phyloP scores from a whole-genome alignment of 768 basidiomycete genomes.

The Tulasnella sp. region DNA sequence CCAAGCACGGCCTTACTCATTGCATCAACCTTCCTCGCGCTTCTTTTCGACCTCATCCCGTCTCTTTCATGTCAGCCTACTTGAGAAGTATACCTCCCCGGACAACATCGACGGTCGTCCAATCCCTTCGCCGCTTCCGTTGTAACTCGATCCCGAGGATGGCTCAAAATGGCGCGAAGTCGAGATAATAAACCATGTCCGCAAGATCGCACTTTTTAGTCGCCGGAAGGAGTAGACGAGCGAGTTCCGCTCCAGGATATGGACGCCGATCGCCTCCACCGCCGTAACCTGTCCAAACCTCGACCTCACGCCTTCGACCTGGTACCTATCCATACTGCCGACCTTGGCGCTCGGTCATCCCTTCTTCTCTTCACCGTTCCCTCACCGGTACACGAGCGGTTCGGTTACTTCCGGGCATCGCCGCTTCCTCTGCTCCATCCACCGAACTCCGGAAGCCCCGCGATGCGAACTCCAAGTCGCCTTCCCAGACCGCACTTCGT shows the following conservation, averaged over 20 bases:
- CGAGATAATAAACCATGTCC: background rate
- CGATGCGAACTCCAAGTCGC: too few species aligned
- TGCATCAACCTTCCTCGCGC: background rate
- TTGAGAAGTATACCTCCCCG: background rate
- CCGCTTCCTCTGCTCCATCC: too few species aligned
- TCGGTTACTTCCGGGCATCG: too few species aligned
- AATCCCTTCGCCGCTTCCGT: background rate
- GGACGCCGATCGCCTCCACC: background rate
- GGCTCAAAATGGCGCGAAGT: background rate
- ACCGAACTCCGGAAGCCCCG: too few species aligned
- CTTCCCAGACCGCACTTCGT: too few species aligned
- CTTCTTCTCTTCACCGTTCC: too few species aligned
- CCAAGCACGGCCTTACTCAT: background rate
- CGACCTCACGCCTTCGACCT: background rate
- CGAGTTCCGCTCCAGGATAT: background rate
- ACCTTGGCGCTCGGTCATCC: too few species aligned
- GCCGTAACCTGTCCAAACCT: background rate
- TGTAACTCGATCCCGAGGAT: background rate
- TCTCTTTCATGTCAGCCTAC: conserved; percentile 5
- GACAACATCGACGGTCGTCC: background rate
- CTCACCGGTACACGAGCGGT: too few species aligned
- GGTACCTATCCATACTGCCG: too few species aligned
- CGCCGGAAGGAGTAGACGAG: too few species aligned
- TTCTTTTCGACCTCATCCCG: background rate
- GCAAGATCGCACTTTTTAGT: too few species aligned